Evolutionary conservation across 2,329 filamentous ascomycete genomes (phyloP), one percentile per base, ranked within the genome.

Genomic region (Trichophaea hybrida): DNA sequence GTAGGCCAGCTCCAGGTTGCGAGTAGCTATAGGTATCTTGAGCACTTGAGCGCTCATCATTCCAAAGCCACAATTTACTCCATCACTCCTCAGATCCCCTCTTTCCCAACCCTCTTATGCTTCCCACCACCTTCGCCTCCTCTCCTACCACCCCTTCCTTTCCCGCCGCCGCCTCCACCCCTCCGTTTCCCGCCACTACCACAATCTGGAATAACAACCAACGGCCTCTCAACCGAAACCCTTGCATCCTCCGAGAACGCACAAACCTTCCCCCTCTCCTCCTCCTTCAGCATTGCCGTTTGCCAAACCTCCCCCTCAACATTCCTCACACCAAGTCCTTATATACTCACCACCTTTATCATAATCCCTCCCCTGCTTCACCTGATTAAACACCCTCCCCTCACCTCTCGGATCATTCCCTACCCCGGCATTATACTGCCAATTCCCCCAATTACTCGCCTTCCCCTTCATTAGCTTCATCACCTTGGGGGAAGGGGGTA

Each of bases 311-410:
- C 56, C 2, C 55, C 53, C 17, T 52, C 55, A 5, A 59, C 48
- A 6, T 73, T 70, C 1, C 0, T 80, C 78, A 0, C 90, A 75
- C 87, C 86, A 91, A 1, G 78, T 74, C n/a, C 80, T 79, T 6
- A 88, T 81, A 65, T 88, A 91, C 5, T 77, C 73, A 1, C 84
- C 86, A 0, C 81, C 73, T 1, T 77, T 76, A 69, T 91, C 86
- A 68, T 91, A 90, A 64, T 89, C 85, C 48, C 86, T 80, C 0
- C 82, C 84, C 70, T 91, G 86, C 70, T 90, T 90, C 53, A 91
- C 81, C 0, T 86, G 85, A 68, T 91, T 91, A 75, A 90, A 90
- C 12, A 86, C 79, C n/a, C 86, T 76, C 0, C 80, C 79, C 65
- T 85, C 80, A 5, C 82, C 81, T 24, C 85, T 75, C 0, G 86